These are phyloP conservation scores for Cinnamomum micranthum DNA, from an alignment of 164 flowering plant species.

Conservation along the genomic window DNA sequence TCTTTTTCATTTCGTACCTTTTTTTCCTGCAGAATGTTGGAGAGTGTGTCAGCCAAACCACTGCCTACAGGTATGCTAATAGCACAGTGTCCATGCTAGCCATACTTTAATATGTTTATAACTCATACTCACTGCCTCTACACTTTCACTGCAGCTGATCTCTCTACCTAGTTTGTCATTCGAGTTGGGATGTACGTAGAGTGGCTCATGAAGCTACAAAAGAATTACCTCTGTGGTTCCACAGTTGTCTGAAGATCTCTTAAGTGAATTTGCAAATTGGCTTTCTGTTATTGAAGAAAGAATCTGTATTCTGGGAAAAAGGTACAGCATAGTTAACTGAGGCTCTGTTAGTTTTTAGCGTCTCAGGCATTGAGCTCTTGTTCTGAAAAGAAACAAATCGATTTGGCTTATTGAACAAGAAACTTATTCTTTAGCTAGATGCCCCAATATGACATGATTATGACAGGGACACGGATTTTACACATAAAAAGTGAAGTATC, in stretches of 20 bases:
- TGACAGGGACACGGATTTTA: too few species aligned
- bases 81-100: background rate
- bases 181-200: constrained; percentile 73
- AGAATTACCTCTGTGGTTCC: constrained; percentile 56
- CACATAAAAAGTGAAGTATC: too few species aligned
- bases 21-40: constrained; percentile 58
- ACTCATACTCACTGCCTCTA: constrained; percentile 8
- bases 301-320: constrained; percentile 29
- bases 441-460: too few species aligned
- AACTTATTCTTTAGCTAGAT: background rate
- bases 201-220: constrained; percentile 44
- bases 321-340: constrained; percentile 39
- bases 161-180: constrained; percentile 70
- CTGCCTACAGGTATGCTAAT: constrained; percentile 56
- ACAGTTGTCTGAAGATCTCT: constrained; percentile 52
- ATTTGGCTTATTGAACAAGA: background rate
- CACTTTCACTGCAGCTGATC: constrained; percentile 52
- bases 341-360: background rate
- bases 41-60: constrained; percentile 40
- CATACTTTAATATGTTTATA: constrained; percentile 5
- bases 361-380: background rate
- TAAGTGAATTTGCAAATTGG: constrained; percentile 50
- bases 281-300: constrained; percentile 64
- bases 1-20: background rate
- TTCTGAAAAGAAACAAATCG: background rate